Base-by-base conservation (phyloP, 2,329 filamentous ascomycete genomes). In the Magnaporthales sp. region DNA sequence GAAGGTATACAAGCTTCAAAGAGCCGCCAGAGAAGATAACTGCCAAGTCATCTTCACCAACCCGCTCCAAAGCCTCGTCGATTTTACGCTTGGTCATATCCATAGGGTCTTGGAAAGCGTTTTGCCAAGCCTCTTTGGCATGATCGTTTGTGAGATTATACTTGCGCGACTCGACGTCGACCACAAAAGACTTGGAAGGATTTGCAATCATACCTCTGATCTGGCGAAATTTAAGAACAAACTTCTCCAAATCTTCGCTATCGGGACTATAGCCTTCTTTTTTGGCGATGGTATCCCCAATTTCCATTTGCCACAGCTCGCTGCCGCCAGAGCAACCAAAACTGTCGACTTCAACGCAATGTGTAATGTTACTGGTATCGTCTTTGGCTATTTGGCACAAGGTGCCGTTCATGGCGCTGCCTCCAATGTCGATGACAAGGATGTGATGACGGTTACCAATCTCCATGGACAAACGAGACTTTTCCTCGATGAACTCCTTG, bases 281-380 rank as follows among this genome's bases (percentile, higher is more conserved):
- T 4, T 3, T 19, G 24, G 13, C 24, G 27, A 64, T 38, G 2
- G 15, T 8, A 1, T 64, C 62, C 8, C 31, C 62, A 38, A 64
- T 54, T 22, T 38, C n/a, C 62, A 64, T 64, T 8, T 64, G 31
- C 62, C 62, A 64, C 22, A 38, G 24, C 62, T 64, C 62, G 22
- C 30, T 46, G n/a, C 62, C 62, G 4, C 62, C 62, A 38, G 46
- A 27, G 9, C 31, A 64, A 3, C 62, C 62, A 11, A 64, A 64
- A 11, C 22, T n/a, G 13, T 64, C 62, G 11, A 64, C 24, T 15
- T 64, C 62, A 22, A 58, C 54, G 60, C 26, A 62, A 15, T 62
- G 27, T 4, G 19, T 26, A 6, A 29, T 62, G 7, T 15, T 7
- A 6, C 13, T 27, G 15, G 13, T n/a, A 15, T 27, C 29, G 5